These are phyloP conservation scores for Alloteropsis angusta DNA, from an alignment of 202 grass and related monocot genomes.

Conservation along the genomic window DNA sequence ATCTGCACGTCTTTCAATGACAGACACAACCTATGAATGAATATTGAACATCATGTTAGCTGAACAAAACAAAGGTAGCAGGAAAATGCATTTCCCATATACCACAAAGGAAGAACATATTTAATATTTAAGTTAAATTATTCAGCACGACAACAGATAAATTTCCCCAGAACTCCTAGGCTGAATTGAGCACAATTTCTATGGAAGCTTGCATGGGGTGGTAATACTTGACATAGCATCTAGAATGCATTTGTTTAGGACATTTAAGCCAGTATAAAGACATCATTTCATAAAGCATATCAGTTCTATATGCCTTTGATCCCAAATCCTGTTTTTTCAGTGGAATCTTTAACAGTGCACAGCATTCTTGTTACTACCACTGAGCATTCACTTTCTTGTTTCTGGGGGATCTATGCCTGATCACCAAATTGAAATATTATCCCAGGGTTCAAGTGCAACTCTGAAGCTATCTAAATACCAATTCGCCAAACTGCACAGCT, in stretches of 20 bases:
- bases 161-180: neutral
- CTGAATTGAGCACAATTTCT: neutral
- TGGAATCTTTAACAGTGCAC: neutral
- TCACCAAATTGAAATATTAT: neutral
- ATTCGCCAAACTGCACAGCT: neutral
- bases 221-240: neutral
- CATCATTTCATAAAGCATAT: neutral
- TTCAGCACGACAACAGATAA: neutral
- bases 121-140: neutral
- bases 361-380: neutral
- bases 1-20: constrained; percentile 81
- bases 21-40: constrained; percentile 66
- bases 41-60: constrained; percentile 6
- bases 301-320: neutral
- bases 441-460: neutral
- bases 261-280: neutral
- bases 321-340: neutral
- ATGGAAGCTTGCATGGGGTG: neutral
- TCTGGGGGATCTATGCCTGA: neutral
- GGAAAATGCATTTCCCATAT: neutral
- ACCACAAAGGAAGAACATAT: neutral
- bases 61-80: neutral
- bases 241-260: neutral
- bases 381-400: neutral
- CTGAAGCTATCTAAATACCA: neutral